Conservation (phyloP, 306 rosid genomes). For the Prunus padus region DNA sequence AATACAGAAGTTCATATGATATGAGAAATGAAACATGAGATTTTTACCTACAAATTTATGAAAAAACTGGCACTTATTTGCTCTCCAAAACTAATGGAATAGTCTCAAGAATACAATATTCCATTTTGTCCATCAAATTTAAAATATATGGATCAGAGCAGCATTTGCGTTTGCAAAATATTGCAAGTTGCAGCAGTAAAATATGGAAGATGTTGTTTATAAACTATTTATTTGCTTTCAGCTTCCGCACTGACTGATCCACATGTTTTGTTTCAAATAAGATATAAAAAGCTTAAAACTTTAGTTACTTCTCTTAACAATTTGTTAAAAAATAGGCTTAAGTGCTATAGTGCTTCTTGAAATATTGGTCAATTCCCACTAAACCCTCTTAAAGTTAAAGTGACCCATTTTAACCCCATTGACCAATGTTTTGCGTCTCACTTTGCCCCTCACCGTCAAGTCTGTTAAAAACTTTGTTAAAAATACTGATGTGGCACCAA, state of each 20-base stretch:
- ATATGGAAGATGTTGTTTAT: not conserved
- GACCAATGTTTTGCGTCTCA: too few relatives aligned
- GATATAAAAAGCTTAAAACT: not conserved
- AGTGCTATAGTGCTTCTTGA: too few relatives aligned
- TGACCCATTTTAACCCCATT: too few relatives aligned
- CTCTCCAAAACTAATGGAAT: not conserved
- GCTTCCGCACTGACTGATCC: not conserved
- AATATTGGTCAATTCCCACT: too few relatives aligned
- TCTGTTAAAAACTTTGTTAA: too few relatives aligned
- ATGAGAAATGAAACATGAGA: not conserved
- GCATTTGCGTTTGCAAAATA: not conserved
- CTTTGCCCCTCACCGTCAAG: too few relatives aligned
- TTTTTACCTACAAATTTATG: too few relatives aligned
- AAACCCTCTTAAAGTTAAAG: too few relatives aligned
- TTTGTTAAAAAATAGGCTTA: not conserved
- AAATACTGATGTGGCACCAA: too few relatives aligned
- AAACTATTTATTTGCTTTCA: conserved; percentile 6
- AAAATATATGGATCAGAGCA: not conserved
- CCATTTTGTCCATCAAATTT: not conserved
- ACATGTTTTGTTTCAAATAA: not conserved
- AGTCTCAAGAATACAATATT: not conserved
- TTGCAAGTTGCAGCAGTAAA: conserved; percentile 1
- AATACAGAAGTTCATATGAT: not conserved
- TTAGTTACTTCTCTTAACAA: not conserved
- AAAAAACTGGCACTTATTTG: too few relatives aligned